phyloP scores from a whole-genome alignment of 805 yeast species.

The Nakazawaea ambrosiae region DNA sequence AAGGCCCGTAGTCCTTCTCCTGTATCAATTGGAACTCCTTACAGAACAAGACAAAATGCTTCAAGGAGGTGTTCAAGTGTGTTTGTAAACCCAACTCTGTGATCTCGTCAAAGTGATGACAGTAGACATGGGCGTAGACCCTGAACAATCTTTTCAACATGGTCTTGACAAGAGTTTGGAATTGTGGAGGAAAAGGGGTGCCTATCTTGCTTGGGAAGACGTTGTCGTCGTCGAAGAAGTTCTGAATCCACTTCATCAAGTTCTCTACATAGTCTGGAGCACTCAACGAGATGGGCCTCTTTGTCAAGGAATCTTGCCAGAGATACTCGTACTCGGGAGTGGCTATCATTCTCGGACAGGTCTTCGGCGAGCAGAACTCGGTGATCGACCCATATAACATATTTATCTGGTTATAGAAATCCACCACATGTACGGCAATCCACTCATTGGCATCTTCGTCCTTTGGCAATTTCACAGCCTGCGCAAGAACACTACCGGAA shows the following conservation, averaged over 20 bases:
- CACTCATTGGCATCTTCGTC: slow-evolving; percentile 92
- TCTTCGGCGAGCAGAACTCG: slow-evolving; percentile 89
- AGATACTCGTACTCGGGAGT: slow-evolving; percentile 94
- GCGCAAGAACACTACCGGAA: slow-evolving; percentile 81
- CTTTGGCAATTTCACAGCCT: slow-evolving; percentile 88
- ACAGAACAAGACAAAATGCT: slow-evolving; percentile 85
- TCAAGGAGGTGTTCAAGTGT: slow-evolving; percentile 87
- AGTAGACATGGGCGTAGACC: slow-evolving; percentile 94
- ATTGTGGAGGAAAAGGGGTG: slow-evolving; percentile 85
- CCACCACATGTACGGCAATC: slow-evolving; percentile 97
- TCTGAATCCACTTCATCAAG: slow-evolving; percentile 92
- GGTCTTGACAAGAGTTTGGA: slow-evolving; percentile 71
- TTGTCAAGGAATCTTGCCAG: slow-evolving; percentile 77
- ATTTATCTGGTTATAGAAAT: slow-evolving; percentile 91
- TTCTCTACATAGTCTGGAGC: slow-evolving; percentile 96
- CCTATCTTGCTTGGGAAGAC: slow-evolving; percentile 87
- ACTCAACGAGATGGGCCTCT: slow-evolving; percentile 77
- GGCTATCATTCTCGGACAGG: slow-evolving; percentile 97
- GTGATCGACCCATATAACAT: slow-evolving; percentile 96
- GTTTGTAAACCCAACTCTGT: slow-evolving; percentile 88
- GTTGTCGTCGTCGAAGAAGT: slow-evolving; percentile 83
- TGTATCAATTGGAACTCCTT: slow-evolving; percentile 76
- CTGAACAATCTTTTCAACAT: slow-evolving; percentile 88
- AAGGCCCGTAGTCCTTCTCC: slow-evolving; percentile 84
- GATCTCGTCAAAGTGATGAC: slow-evolving; percentile 96